Evolutionary conservation across 306 rosid species (phyloP).

Genomic region (Malus sylvestris): DNA sequence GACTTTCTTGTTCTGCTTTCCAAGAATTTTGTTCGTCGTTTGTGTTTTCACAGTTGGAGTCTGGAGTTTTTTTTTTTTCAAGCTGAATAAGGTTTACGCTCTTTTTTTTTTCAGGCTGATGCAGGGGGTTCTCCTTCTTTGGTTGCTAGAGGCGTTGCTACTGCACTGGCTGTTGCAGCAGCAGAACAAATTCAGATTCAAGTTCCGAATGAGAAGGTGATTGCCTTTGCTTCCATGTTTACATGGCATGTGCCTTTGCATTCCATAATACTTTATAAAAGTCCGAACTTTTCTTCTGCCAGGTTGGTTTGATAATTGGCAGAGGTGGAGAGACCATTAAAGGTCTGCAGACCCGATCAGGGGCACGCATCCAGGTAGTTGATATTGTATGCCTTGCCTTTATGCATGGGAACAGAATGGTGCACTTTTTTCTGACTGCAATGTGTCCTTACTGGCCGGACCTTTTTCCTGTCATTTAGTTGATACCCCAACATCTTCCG

Average conservation of each 20-base stretch:
- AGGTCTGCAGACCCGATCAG: slow-evolving; percentile 83
- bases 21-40: background rate
- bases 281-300: background rate
- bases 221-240: background rate
- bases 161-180: slow-evolving; percentile 63
- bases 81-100: slow-evolving; percentile 4
- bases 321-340: slow-evolving; percentile 97
- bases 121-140: slow-evolving; percentile 98
- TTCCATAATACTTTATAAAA: background rate
- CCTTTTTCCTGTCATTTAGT: slow-evolving; percentile 35
- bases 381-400: slow-evolving; percentile 26
- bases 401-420: background rate
- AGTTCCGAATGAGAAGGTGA: slow-evolving; percentile 94
- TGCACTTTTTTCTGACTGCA: background rate
- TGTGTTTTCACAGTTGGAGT: background rate
- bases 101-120: slow-evolving; percentile 64
- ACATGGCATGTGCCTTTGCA: slow-evolving; percentile 5
- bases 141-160: slow-evolving; percentile 81
- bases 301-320: slow-evolving; percentile 99
- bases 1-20: background rate
- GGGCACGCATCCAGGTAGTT: slow-evolving; percentile 99
- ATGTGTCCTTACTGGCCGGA: background rate
- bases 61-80: background rate
- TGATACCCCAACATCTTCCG: slow-evolving; percentile 95
- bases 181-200: slow-evolving; percentile 92